Base-by-base conservation (phyloP, 257 asterid species). In the Scutellaria baicalensis region DNA sequence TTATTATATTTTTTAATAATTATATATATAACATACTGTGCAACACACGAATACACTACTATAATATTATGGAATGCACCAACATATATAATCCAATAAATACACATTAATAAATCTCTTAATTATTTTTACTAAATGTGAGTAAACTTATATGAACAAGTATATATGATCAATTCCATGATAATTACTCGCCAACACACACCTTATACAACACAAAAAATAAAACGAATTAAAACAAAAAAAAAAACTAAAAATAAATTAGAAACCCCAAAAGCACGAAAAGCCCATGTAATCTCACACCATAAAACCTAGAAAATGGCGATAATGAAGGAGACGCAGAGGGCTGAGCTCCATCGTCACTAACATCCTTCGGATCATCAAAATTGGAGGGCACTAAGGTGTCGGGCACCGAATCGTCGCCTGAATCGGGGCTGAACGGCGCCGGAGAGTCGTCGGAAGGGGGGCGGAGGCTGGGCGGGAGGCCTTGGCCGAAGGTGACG, bases 351-450 rank as follows among this genome's bases (percentile, higher is more conserved):
- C 39, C 74, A 75, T 51, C 79, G 69, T 86, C 95, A 38, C 81
- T 76, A 5, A 45, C 67, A 60, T 84, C 86, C 42, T 47, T 82
- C 2, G 96, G 98, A 74, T 83, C 18, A 60, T 92, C 83, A 17
- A 92, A 92, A 49, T 82, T 81, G 2, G 95, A 73, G 0, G 99
- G 99, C 5, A 86, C 92, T 44, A 91, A 16, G 1, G 96, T 93
- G 2, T 91, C 97, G 0, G 97, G 96, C 1, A 76, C 84, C 0
- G 94, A 64, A 5, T 88, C 92, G 0, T 82, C 84, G 0, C 86
- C 86, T 0, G 95, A 70, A 20, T 81, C 76, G 0, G 88, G 92
- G 71, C 83, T 78, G 5, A 33, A 57, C 1, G 97, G 96, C 0
- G 86, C 78, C 3, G 82, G 81, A 5, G 97, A 81, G 8, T 68